Evolutionary conservation across 306 rosid species (phyloP), one percentile per base, ranked within the genome.

Genomic region (Gillenia trifoliata): DNA sequence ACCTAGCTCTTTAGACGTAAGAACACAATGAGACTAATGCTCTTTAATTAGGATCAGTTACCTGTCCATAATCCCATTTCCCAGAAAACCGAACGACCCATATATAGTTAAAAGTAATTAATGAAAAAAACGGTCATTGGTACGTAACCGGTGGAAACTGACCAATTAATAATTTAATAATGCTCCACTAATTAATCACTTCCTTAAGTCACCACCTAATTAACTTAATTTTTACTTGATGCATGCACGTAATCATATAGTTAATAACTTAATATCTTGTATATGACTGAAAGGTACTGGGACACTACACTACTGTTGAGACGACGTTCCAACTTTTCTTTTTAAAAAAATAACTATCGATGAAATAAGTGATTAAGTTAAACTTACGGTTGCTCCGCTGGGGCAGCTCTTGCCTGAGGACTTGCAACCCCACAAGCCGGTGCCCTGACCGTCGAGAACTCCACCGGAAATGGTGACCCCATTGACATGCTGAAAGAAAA

Each of bases 341-440:
- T 10, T 1, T n/a, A n/a, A 55, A 19, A 19, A n/a, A 57, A 11
- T 59, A 59, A 59, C 29, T 3, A 57, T 11, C 2, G 28, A 57
- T 10, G 1, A 13, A 26, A 26, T 5, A 59, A 59, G 19, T 1
- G 29, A 12, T 5, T 6, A 12, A 26, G 30, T 59, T 60, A 28
- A 12, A 61, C 71, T 5, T 77, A 88, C 90, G 76, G 90, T 77
- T 31, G 87, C 87, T 73, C 92, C 90, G 12, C 1, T 70, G 22
- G 88, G 90, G 61, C 92, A 88, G 59, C 70, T 67, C 29, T 67
- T 68, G 69, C 75, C 71, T 9, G 88, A 86, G 57, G 65, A 50
- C 69, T 89, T 89, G 77, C 88, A 84, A 52, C 52, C 79, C 90
- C 93, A 89, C 31, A 89, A 66, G 15, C 30, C 67, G 19, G 50